Conservation (phyloP, 2,329 filamentous ascomycete species). For the Phaeosphaeriaceae sp. region DNA sequence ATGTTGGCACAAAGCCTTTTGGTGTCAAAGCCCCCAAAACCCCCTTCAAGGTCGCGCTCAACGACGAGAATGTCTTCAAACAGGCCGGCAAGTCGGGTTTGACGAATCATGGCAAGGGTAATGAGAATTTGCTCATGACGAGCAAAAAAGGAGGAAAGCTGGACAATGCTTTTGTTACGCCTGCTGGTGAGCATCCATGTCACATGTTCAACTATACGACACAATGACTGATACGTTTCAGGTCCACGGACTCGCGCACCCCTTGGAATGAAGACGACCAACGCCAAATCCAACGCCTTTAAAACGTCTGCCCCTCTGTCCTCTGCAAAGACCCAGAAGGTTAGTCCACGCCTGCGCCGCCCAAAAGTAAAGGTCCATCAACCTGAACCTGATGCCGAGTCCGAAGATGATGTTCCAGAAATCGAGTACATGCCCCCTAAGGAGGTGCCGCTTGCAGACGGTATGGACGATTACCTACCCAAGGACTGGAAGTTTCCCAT, state of each 20-base stretch:
- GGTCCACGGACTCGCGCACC: slow-evolving; percentile 71
- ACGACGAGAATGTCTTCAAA: slow-evolving; percentile 83
- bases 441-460: slow-evolving; percentile 66
- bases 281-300: slow-evolving; percentile 77
- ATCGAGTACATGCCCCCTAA: slow-evolving; percentile 89
- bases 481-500: slow-evolving; percentile 61
- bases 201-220: background rate
- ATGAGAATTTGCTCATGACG: slow-evolving; percentile 58
- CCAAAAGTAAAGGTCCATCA: slow-evolving; percentile 68
- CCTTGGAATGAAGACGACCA: slow-evolving; percentile 93
- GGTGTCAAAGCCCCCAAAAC: slow-evolving; percentile 81
- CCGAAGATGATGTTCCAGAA: slow-evolving; percentile 69
- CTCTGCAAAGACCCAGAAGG: slow-evolving; percentile 69
- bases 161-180: slow-evolving; percentile 76
- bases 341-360: slow-evolving; percentile 63
- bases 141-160: slow-evolving; percentile 59
- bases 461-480: slow-evolving; percentile 67
- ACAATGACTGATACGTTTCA: slow-evolving; percentile 8
- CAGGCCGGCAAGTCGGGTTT: slow-evolving; percentile 66
- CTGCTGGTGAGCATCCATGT: slow-evolving; percentile 66
- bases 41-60: slow-evolving; percentile 75
- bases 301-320: slow-evolving; percentile 69
- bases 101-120: slow-evolving; percentile 62
- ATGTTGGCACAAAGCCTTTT: slow-evolving; percentile 67
- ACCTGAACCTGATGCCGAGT: slow-evolving; percentile 58